Conservation (phyloP, 306 rosid species). For the Malus sylvestris region DNA sequence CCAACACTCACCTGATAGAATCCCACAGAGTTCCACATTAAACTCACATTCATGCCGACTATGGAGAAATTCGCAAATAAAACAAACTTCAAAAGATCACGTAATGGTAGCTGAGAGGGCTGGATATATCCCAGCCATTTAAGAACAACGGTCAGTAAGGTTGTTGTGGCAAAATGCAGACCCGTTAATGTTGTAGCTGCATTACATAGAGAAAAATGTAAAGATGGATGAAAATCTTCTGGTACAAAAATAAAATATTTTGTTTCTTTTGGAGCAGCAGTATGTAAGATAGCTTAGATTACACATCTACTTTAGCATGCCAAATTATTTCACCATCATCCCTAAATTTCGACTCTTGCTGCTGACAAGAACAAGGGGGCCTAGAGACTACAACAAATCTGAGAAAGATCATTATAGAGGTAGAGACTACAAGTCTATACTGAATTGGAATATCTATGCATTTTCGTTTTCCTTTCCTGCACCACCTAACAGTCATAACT, state of each 20-base stretch:
- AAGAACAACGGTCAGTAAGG: constrained; percentile 47
- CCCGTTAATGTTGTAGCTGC: constrained; percentile 85
- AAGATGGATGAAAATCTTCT: constrained; percentile 13
- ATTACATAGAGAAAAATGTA: constrained; percentile 17
- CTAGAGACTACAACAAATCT: background rate
- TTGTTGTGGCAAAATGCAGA: constrained; percentile 67
- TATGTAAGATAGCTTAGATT: background rate
- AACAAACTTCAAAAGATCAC: constrained; percentile 64
- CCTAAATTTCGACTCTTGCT: background rate
- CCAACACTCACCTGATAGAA: constrained; percentile 62
- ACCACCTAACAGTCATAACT: background rate
- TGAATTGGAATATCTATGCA: background rate
- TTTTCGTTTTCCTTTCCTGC: background rate
- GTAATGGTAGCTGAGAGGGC: constrained; percentile 53
- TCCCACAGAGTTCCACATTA: constrained; percentile 91
- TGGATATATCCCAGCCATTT: constrained; percentile 65
- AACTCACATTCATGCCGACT: constrained; percentile 80
- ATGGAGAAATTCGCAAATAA: constrained; percentile 75
- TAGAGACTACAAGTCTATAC: background rate
- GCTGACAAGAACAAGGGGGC: background rate
- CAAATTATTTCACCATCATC: background rate
- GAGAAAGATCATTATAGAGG: background rate
- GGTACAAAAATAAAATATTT: background rate
- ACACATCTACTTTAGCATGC: background rate
- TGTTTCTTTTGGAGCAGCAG: background rate